Base-by-base conservation (phyloP, 1,284 basidiomycete genomes). In the Caloboletus inedulis region DNA sequence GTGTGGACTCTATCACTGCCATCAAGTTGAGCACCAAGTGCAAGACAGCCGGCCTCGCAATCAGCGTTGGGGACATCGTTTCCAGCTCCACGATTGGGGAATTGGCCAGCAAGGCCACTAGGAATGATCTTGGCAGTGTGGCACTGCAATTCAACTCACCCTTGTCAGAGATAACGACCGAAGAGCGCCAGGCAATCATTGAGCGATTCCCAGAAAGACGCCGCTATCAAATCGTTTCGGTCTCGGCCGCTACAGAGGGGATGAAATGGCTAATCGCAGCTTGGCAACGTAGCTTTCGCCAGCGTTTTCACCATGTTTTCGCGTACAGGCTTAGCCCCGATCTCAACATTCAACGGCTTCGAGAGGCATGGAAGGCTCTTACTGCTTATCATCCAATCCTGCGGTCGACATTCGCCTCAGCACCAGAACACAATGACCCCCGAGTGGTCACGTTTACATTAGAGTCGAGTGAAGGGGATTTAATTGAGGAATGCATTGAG, bases 1-100 rank as follows among this genome's bases (percentile, higher is more conserved):
- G 78, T 9, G 68, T 80, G n/a, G 78, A 80, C 57, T 80, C 79
- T 1, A 80, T 80, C 49, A 76, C 74, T 27, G 76, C 79, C 18
- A 77, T 80, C 40, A 74, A 75, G 52, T 65, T 80, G 18, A 69
- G 72, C 8, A 68, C 75, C 21, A 72, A 67, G 47, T 72, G 69
- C 50, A 71, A 73, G 35, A 63, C 64, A 43, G 66, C 61, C 10
- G 76, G 76, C 2, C 52, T 77, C 31, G 55, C 53, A 8, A 47
- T 79, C 16, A 61, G 59, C 19, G 70, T 73, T 4, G 72, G 67
- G 31, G 74, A 78, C 41, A 69, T 79, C n/a, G 61, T 76, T 36
- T 69, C 61, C 33, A 75, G 77, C 47, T 59, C 59, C 37, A 73
- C 72, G 1, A 58, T 78, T 5, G 66, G 61, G 3, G 71, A 75